These are phyloP conservation scores for Lactifluus hygrophoroides DNA, from an alignment of 768 basidiomycete species.

Conservation along the genomic window DNA sequence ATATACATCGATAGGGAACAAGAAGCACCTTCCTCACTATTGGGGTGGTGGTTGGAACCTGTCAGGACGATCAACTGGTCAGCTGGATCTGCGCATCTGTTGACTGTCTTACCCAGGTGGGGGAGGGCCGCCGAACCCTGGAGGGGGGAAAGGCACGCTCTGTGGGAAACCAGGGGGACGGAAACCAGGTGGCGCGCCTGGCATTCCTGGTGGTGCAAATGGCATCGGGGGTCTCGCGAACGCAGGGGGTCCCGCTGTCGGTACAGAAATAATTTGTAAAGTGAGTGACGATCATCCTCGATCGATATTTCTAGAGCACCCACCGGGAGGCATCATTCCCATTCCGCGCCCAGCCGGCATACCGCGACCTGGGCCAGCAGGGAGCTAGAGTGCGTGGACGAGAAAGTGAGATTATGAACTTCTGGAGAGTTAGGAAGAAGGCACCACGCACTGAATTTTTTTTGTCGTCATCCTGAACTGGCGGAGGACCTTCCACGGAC, in stretches of 20 bases:
- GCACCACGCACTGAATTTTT: slow-evolving; percentile 55
- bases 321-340: slow-evolving; percentile 87
- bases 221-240: slow-evolving; percentile 65
- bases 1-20: not conserved
- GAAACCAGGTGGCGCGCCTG: slow-evolving; percentile 80
- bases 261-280: not conserved
- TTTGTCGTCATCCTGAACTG: slow-evolving; percentile 83
- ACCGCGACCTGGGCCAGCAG: slow-evolving; percentile 86
- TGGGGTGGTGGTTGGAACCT: slow-evolving; percentile 46
- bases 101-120: slow-evolving; percentile 63
- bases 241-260: slow-evolving; percentile 49
- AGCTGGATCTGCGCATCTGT: not conserved
- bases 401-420: slow-evolving; percentile 13
- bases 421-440: not conserved
- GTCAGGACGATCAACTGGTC: not conserved
- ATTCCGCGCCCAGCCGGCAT: slow-evolving; percentile 96
- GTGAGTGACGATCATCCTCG: slow-evolving; percentile 18
- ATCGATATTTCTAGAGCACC: slow-evolving; percentile 26
- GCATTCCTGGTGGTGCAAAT: slow-evolving; percentile 65
- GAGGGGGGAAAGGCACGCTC: slow-evolving; percentile 71
- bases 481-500: slow-evolving; percentile 92
- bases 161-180: slow-evolving; percentile 78
- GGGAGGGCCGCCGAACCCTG: slow-evolving; percentile 73
- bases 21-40: slow-evolving; percentile 21
- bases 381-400: slow-evolving; percentile 42